phyloP scores from a whole-genome alignment of 352 stramenopile species.

The Lagenidium sp. region DNA sequence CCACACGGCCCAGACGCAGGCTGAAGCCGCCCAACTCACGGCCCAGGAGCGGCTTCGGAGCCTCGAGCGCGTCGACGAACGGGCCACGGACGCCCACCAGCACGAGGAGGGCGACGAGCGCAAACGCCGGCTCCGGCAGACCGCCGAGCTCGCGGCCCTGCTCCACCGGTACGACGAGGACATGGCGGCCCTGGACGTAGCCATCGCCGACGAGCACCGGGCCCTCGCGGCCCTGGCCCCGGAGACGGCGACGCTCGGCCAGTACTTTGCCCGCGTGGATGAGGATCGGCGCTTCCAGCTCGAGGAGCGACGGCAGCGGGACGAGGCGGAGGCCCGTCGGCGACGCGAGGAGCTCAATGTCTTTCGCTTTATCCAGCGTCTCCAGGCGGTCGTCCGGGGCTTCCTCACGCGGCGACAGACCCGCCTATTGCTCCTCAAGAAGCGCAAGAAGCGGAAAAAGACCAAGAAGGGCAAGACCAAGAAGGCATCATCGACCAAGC shows the following conservation, averaged over 20 bases:
- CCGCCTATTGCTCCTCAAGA: constrained; percentile 19
- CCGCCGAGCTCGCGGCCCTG: constrained; percentile 33
- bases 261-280: constrained; percentile 42
- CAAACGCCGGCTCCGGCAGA: constrained; percentile 26
- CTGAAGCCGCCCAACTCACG: constrained; percentile 20
- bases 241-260: constrained; percentile 23
- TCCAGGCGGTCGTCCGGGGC: constrained; percentile 50
- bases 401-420: constrained; percentile 39
- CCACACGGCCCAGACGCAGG: constrained; percentile 22
- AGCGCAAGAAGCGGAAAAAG: constrained; percentile 11
- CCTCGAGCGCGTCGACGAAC: constrained; percentile 16
- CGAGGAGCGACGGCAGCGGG: constrained; percentile 29
- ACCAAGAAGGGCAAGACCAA: constrained; percentile 24
- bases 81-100: constrained; percentile 28
- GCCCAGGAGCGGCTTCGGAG: constrained; percentile 26
- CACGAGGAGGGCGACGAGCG: constrained; percentile 33
- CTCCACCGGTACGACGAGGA: constrained; percentile 39
- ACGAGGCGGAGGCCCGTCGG: constrained; percentile 17
- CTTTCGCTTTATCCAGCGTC: constrained; percentile 34
- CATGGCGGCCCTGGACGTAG: constrained; percentile 30
- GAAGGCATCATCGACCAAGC: constrained; percentile 1
- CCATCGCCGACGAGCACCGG: constrained; percentile 20
- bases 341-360: constrained; percentile 33
- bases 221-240: constrained; percentile 21
- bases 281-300: constrained; percentile 39